Evolutionary conservation across 768 basidiomycete genomes (phyloP).

Genomic region (Hericium rajendrae): DNA sequence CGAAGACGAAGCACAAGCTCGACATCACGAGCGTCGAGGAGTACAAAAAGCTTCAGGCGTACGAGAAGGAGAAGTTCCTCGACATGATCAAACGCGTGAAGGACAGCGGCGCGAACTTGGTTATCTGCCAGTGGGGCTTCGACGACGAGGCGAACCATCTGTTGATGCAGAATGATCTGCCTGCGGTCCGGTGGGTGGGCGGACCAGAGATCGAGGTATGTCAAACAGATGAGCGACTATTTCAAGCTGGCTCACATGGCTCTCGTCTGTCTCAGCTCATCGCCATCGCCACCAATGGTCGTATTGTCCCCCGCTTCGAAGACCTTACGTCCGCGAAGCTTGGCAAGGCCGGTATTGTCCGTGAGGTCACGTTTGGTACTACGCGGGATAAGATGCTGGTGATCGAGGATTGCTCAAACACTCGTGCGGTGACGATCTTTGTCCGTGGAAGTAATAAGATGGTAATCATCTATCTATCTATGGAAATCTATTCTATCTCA

Average conservation of each 20-base stretch:
- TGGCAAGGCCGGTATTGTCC: slow-evolving; percentile 86
- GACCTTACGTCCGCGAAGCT: slow-evolving; percentile 88
- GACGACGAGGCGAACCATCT: slow-evolving; percentile 99
- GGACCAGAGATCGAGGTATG: slow-evolving; percentile 96
- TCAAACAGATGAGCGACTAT: background rate
- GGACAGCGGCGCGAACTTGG: slow-evolving; percentile 93
- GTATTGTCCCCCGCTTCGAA: slow-evolving; percentile 97
- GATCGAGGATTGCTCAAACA: slow-evolving; percentile 97
- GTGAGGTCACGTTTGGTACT: slow-evolving; percentile 93
- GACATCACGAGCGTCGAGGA: slow-evolving; percentile 97
- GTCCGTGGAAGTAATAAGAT: slow-evolving; percentile 98
- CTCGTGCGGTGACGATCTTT: slow-evolving; percentile 92
- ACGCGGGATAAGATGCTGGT: slow-evolving; percentile 99
- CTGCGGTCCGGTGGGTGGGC: slow-evolving; percentile 97
- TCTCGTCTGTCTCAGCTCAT: slow-evolving; percentile 55
- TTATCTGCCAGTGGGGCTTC: slow-evolving; percentile 99
- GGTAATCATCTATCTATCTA: slow-evolving; percentile 35
- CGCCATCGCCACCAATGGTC: slow-evolving; percentile 95
- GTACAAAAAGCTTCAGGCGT: slow-evolving; percentile 87
- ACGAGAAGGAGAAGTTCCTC: slow-evolving; percentile 93
- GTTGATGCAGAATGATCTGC: slow-evolving; percentile 95
- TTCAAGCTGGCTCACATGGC: background rate
- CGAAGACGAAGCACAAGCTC: slow-evolving; percentile 98
- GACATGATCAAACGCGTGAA: slow-evolving; percentile 97
- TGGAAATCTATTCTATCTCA: background rate